Evolutionary conservation across 176 grass and related monocot species (phyloP), one percentile per base, ranked within the genome.

Genomic region (Eragrostis curvula): DNA sequence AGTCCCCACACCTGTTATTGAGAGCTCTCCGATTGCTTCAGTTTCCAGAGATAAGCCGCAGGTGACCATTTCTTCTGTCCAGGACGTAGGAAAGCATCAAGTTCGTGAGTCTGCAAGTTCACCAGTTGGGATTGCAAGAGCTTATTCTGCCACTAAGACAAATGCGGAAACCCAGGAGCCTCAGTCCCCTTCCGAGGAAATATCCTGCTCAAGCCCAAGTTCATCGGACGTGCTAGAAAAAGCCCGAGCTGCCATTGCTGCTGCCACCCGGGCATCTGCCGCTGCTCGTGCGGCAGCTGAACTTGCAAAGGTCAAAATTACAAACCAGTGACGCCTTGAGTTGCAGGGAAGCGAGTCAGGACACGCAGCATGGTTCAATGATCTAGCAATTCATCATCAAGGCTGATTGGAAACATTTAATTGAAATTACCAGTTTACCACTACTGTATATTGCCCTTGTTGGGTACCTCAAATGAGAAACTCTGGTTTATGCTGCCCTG

Each of bases 221-320:
- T 66, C 87, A 0, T 93, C 91, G 8, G 96, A 93, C 27, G 91
- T 85, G 6, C 80, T 99, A 7, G 85, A 94, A 71, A 96, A 86
- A 45, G 96, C 96, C 70, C 82, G 85, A 75, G 79, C 82, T 71
- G 92, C 93, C 51, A 96, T 99, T 51, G 87, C 87, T 62, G 80
- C 88, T 6, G 96, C 93, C 20, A 92, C 82, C 66, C 90, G 84
- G 20, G 96, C 96, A 50, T 96, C 89, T 23, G 92, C 87, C 11
- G 77, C 96, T 5, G 96, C 96, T 21, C 91, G 89, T 29, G 88
- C 91, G 12, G 93, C 96, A 11, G 93, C 87, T 3, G 92, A 90
- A 23, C 93, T 99, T 85, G 91, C 87, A 15, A 99, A 90, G 47
- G 72, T 86, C 68, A 93, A 92, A 87, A 85, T 91, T 88, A 66